Percentiles rank a stretch among this genome's conserved stretches.
Evolutionary conservation across 768 basidiomycete genomes (phyloP).

Genomic region (Mycena rebaudengoi): DNA sequence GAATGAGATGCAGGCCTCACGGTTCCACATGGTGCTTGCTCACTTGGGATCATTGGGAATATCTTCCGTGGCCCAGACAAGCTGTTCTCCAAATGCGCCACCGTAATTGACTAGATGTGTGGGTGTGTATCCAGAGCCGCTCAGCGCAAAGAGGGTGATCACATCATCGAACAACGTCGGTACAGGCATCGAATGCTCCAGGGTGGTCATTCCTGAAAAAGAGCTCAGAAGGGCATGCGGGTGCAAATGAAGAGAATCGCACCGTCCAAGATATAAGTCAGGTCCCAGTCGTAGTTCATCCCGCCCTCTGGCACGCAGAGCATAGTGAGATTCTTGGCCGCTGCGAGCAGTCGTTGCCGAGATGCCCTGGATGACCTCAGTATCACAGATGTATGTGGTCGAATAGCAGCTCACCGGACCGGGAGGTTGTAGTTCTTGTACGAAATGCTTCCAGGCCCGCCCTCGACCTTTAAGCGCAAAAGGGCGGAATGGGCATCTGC

Average conservation of each 20-base stretch:
- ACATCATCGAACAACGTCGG: constrained; percentile 74
- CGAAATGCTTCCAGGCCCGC: constrained; percentile 73
- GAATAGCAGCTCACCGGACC: constrained; percentile 52
- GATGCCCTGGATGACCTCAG: constrained; percentile 51
- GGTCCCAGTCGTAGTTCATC: constrained; percentile 83
- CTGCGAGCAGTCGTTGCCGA: constrained; percentile 68
- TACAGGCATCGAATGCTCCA: constrained; percentile 76
- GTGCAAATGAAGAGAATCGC: neutral
- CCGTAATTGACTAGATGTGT: constrained; percentile 84
- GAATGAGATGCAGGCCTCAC: neutral
- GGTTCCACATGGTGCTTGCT: constrained; percentile 18
- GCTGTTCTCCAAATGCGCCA: constrained; percentile 73
- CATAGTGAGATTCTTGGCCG: constrained; percentile 71
- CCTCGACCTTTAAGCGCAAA: constrained; percentile 74
- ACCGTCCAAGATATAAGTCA: constrained; percentile 84
- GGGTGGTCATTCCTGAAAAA: constrained; percentile 74
- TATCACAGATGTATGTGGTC: neutral
- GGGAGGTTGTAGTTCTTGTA: constrained; percentile 85
- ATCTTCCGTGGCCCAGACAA: constrained; percentile 72
- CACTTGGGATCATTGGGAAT: constrained; percentile 77
- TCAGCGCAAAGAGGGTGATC: constrained; percentile 65
- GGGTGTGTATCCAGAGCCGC: constrained; percentile 77
- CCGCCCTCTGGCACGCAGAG: constrained; percentile 81
- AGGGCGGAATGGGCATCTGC: constrained; percentile 73
- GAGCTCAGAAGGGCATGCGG: neutral